Base-by-base conservation (phyloP, 2,329 filamentous ascomycete species). In the Teratosphaeria destructans region DNA sequence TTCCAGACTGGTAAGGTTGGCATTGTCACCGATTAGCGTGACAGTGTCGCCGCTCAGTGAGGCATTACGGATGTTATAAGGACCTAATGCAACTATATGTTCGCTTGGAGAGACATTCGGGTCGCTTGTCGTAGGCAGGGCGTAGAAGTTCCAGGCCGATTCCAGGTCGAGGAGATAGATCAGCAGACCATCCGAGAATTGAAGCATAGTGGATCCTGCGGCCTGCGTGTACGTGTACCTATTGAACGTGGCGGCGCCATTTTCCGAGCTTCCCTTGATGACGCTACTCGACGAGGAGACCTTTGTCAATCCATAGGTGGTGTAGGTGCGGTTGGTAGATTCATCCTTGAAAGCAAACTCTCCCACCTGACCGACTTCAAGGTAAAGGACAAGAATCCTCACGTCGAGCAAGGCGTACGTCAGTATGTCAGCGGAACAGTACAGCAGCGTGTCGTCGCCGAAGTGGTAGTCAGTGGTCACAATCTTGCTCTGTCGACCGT, bases 401-500 rank as follows among this genome's bases (percentile, higher is more conserved):
- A 62, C 66, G 52, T 76, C 72, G 23, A 74, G 64, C 1, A 74
- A 35, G n/a, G 71, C 69, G 61, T 74, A 75, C 1, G 77, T 83
- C 12, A 83, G 66, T 0, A 84, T 74, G 61, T 84, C 81, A 0
- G 80, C 79, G 0, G 81, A 83, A 0, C 80, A 82, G 67, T 84
- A 84, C 0, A 84, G 67, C 0, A 84, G 67, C 0, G 70, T 78
- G 61, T 81, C 74, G 7, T 72, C 68, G 1, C 82, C 83, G 47
- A 85, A 78, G 1, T 63, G 68, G 59, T 85, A 86, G 63, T 86
- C 83, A 0, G 82, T 83, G 0, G 83, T 80, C 3, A 85, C 69
- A 16, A 86, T 81, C 74, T 86, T 85, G 7, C 82, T 80, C 59
- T 85, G 81, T 43, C 84, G 81, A 1, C 84, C 84, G 59, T 85